Evolutionary conservation across 2,329 filamentous ascomycete genomes (phyloP).

Genomic region (Aspergillus novoparasiticus): DNA sequence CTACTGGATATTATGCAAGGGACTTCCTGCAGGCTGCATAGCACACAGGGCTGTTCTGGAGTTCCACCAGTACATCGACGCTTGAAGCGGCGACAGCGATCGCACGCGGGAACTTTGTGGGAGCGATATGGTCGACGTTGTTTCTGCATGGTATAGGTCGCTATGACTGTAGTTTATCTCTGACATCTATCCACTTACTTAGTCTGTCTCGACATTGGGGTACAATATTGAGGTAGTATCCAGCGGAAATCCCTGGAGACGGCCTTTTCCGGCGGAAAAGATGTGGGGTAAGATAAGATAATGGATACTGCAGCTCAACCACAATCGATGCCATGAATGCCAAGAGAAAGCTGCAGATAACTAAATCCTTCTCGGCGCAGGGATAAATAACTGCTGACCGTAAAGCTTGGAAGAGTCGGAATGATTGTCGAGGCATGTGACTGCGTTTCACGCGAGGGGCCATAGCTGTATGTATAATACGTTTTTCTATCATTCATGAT

Average conservation of each 20-base stretch:
- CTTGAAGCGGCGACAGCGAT: slow-evolving; percentile 25
- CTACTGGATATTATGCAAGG: slow-evolving; percentile 16
- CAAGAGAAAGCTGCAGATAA: not conserved
- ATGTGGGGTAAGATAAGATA: slow-evolving; percentile 9
- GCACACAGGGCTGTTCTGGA: slow-evolving; percentile 20
- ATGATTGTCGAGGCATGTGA: not conserved
- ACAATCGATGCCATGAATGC: not conserved
- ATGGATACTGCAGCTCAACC: not conserved
- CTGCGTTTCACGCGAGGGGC: not conserved
- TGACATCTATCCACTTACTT: not conserved
- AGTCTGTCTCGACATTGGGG: not conserved
- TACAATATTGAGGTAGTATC: not conserved
- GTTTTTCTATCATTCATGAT: not conserved
- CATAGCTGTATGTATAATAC: not conserved
- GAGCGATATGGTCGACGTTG: slow-evolving; percentile 21
- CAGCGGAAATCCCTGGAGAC: not conserved
- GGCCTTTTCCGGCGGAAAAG: slow-evolving; percentile 7
- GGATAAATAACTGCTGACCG: not conserved
- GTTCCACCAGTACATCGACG: slow-evolving; percentile 19
- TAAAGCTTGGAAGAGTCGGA: not conserved
- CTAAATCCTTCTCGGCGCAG: not conserved
- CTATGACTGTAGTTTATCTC: not conserved
- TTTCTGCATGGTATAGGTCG: not conserved
- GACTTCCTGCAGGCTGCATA: slow-evolving; percentile 19
- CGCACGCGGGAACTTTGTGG: slow-evolving; percentile 23